Conservation (phyloP, 1,139 yeast species). For the Yueomyces sp. region DNA sequence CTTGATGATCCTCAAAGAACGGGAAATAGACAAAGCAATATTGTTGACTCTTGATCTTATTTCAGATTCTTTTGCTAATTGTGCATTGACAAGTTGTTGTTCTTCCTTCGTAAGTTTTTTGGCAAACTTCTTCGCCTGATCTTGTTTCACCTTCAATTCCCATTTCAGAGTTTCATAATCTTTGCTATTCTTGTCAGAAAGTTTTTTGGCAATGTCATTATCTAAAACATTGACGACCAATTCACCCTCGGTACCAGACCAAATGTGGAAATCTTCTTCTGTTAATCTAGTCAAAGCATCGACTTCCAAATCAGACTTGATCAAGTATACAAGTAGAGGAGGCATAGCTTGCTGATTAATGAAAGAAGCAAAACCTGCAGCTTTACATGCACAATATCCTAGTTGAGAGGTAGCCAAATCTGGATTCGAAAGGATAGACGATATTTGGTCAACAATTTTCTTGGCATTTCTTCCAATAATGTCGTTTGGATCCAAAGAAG, state of each 20-base stretch:
- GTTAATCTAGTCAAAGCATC: conserved; percentile 23
- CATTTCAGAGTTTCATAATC: conserved; percentile 81
- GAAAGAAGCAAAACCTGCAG: conserved; percentile 57
- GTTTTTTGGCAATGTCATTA: conserved; percentile 27
- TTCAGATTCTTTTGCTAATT: conserved; percentile 44
- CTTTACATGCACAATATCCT: conserved; percentile 33
- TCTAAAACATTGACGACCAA: conserved; percentile 55
- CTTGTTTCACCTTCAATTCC: conserved; percentile 77
- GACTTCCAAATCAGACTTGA: conserved; percentile 32
- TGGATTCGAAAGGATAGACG: conserved; percentile 18
- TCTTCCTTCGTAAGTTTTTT: conserved; percentile 71
- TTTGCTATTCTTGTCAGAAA: conserved; percentile 49
- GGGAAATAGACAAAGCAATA: conserved; percentile 29
- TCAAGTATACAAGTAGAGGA: conserved; percentile 34
- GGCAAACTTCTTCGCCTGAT: conserved; percentile 43
- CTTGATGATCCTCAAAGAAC: conserved; percentile 41
- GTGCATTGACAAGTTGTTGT: conserved; percentile 44
- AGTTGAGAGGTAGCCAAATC: conserved; percentile 12
- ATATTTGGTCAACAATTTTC: conserved; percentile 26
- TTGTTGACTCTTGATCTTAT: conserved; percentile 38
- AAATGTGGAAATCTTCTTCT: conserved; percentile 41
- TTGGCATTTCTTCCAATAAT: conserved; percentile 34
- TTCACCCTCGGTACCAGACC: conserved; percentile 58
- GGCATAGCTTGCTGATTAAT: conserved; percentile 52
- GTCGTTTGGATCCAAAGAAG: conserved; percentile 51